Percentiles rank a stretch among this genome's conserved stretches.
These are phyloP conservation scores for Phytophthora pluvialis DNA, from an alignment of 352 stramenopile species.

Conservation along the genomic window DNA sequence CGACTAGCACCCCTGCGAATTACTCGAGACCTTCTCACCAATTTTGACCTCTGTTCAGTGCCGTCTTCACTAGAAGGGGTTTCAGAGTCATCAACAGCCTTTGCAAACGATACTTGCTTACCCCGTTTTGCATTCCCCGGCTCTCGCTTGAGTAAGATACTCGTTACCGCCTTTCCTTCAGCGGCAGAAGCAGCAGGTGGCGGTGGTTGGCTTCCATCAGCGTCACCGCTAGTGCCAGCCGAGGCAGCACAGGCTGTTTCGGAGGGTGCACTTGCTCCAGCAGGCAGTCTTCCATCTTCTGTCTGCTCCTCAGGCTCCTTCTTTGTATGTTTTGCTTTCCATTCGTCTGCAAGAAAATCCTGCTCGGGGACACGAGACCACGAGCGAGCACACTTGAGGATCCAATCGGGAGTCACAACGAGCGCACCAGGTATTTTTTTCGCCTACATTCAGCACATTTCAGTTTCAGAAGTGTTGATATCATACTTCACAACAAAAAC, in stretches of 20 bases:
- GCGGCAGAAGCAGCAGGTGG: conserved; percentile 6
- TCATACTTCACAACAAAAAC: background rate
- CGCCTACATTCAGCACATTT: conserved; percentile 42
- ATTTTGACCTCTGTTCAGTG: conserved; percentile 31
- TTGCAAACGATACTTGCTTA: conserved; percentile 75
- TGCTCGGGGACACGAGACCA: conserved; percentile 68
- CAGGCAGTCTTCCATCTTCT: conserved; percentile 9
- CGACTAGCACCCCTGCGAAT: conserved; percentile 33
- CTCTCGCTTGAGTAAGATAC: conserved; percentile 28
- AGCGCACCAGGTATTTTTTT: conserved; percentile 61
- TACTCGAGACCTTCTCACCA: conserved; percentile 44
- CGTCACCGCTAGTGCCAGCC: conserved; percentile 11
- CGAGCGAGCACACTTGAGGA: conserved; percentile 77
- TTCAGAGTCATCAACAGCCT: conserved; percentile 38
- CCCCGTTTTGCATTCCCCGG: conserved; percentile 25
- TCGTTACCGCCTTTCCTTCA: conserved; percentile 26
- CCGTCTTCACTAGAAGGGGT: conserved; percentile 33
- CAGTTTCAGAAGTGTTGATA: background rate
- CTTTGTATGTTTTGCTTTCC: conserved; percentile 55
- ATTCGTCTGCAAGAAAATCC: conserved; percentile 74
- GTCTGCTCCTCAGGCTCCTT: conserved; percentile 23
- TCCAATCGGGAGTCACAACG: conserved; percentile 82
- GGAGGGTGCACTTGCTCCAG: background rate
- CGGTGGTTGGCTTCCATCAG: conserved; percentile 12
- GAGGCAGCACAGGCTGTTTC: conserved; percentile 10